Conservation (phyloP, 345 rosid species). For the Syzygium aromaticum region DNA sequence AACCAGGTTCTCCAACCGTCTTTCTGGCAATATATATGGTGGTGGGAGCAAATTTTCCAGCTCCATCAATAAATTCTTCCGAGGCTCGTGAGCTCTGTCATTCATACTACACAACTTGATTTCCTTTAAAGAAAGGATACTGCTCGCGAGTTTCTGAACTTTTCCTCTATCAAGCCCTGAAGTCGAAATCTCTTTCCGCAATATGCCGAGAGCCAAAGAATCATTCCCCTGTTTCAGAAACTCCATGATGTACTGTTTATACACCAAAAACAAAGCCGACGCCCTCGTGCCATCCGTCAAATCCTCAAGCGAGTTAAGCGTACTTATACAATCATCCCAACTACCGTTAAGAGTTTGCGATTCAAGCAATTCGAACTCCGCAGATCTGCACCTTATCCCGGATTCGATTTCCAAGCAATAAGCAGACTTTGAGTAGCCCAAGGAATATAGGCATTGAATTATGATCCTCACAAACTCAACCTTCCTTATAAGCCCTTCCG, state of each 20-base stretch:
- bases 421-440: conserved; percentile 67
- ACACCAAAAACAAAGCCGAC: conserved; percentile 51
- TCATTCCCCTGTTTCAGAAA: conserved; percentile 47
- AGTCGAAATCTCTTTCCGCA: conserved; percentile 46
- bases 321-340: conserved; percentile 56
- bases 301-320: conserved; percentile 27
- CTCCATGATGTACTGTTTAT: conserved; percentile 65
- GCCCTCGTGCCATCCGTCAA: conserved; percentile 35
- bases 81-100: conserved; percentile 20
- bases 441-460: conserved; percentile 61
- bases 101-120: conserved; percentile 30
- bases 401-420: conserved; percentile 65
- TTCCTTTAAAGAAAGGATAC: conserved; percentile 36
- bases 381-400: conserved; percentile 33
- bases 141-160: conserved; percentile 45
- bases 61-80: conserved; percentile 43
- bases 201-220: conserved; percentile 39
- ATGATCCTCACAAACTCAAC: conserved; percentile 61
- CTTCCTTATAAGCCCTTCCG: conserved; percentile 51
- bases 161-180: conserved; percentile 45
- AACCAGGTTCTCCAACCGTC: conserved; percentile 65
- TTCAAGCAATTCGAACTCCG: conserved; percentile 44
- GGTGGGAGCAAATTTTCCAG: conserved; percentile 55
- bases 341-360: conserved; percentile 47
- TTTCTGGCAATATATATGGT: conserved; percentile 45